phyloP scores from a whole-genome alignment of 306 rosid species.

The Acacia confusa region DNA sequence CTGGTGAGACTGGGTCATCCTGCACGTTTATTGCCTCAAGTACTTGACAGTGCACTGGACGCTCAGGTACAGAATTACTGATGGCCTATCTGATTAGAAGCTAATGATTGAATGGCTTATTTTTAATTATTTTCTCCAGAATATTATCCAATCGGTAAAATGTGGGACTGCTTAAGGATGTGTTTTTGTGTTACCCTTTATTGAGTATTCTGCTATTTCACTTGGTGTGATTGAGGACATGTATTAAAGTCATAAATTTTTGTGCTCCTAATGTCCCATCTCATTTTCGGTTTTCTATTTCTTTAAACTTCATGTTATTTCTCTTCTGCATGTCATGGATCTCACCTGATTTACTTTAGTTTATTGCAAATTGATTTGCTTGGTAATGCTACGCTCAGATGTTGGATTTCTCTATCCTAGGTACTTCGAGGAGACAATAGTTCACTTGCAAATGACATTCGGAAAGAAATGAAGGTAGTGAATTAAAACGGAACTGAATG shows the following conservation, averaged over 20 bases:
- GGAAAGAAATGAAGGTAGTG: conserved; percentile 97
- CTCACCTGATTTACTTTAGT: conserved; percentile 1
- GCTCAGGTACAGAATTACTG: conserved; percentile 66
- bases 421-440: conserved; percentile 96
- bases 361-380: background rate
- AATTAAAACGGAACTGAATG: background rate
- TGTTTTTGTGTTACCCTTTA: background rate
- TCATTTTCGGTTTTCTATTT: background rate
- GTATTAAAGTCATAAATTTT: background rate
- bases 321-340: conserved; percentile 12
- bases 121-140: background rate
- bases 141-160: background rate
- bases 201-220: conserved; percentile 10
- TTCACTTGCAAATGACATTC: conserved; percentile 95
- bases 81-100: background rate
- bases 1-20: conserved; percentile 98
- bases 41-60: conserved; percentile 93
- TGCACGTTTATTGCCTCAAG: conserved; percentile 98
- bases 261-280: background rate
- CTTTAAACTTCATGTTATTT: conserved; percentile 10
- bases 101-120: conserved; percentile 19
- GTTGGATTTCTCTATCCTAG: conserved; percentile 46
- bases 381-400: conserved; percentile 24
- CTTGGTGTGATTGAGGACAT: background rate
- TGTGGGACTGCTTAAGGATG: background rate